These are phyloP conservation scores for Pulveroboletus sp. DNA, from an alignment of 768 basidiomycete genomes.

Conservation along the genomic window DNA sequence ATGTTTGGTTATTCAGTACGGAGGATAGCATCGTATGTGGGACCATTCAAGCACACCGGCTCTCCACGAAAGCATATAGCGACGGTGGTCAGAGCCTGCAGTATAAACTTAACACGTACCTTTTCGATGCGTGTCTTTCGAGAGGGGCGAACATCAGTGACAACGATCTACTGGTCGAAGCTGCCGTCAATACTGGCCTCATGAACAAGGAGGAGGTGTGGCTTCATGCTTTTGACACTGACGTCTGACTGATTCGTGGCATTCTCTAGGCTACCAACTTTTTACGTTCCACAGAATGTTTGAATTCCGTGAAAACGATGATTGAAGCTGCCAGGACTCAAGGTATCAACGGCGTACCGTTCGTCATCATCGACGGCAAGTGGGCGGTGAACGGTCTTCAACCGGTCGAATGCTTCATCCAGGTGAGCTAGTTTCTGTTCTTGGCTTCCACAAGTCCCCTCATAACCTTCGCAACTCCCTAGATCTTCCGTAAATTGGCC, in stretches of 20 bases:
- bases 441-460: background rate
- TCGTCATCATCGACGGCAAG: constrained; percentile 42
- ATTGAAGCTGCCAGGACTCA: constrained; percentile 35
- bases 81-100: constrained; percentile 37
- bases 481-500: constrained; percentile 31
- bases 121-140: constrained; percentile 40
- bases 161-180: constrained; percentile 29
- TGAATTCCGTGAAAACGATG: constrained; percentile 36
- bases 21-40: constrained; percentile 35
- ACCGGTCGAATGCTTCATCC: constrained; percentile 35
- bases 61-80: constrained; percentile 38
- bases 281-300: constrained; percentile 35
- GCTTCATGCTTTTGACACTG: background rate
- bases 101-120: constrained; percentile 28
- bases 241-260: background rate
- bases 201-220: constrained; percentile 35
- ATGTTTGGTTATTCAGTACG: constrained; percentile 20
- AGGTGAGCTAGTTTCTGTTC: constrained; percentile 16
- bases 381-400: constrained; percentile 45
- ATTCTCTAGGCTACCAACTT: constrained; percentile 33
- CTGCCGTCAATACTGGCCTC: constrained; percentile 33
- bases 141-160: constrained; percentile 33
- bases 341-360: constrained; percentile 48
- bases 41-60: constrained; percentile 40
- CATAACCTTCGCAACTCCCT: background rate